Conservation (phyloP, 345 rosid genomes). For the Populus euphratica region DNA sequence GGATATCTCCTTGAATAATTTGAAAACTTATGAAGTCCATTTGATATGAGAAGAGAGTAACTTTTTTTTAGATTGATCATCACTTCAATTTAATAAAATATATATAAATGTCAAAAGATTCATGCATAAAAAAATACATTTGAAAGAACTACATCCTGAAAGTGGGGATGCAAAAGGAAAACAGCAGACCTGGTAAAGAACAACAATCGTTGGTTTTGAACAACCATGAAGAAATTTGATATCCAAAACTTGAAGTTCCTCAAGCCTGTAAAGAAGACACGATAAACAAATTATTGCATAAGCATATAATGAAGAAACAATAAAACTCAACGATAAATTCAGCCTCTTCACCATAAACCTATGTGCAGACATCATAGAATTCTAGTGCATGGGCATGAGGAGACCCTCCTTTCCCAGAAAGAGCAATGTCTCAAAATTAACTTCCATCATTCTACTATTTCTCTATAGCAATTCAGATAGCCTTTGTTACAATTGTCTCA, state of each 20-base stretch:
- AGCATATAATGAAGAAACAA: background rate
- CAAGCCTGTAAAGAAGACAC: constrained; percentile 57
- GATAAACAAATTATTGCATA: background rate
- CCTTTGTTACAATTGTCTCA: background rate
- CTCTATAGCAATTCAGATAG: background rate
- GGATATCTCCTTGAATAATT: no score
- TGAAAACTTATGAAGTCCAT: no score
- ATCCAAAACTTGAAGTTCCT: constrained; percentile 94
- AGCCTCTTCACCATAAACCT: background rate
- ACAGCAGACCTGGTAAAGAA: constrained; percentile 69
- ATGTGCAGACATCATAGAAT: background rate
- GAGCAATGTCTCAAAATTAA: background rate
- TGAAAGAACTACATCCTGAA: background rate
- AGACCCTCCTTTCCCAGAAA: background rate
- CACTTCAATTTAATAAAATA: background rate
- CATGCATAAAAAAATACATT: background rate
- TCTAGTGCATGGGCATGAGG: background rate
- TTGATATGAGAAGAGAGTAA: background rate
- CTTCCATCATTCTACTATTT: background rate
- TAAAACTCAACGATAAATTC: background rate
- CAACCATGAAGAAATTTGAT: constrained; percentile 92
- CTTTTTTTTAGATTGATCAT: background rate
- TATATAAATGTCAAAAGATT: background rate
- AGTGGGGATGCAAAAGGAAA: constrained; percentile 9
- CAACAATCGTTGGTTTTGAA: constrained; percentile 83